Conservation (phyloP, 2,329 filamentous ascomycete genomes). For the Talaromyces albobiverticillius region DNA sequence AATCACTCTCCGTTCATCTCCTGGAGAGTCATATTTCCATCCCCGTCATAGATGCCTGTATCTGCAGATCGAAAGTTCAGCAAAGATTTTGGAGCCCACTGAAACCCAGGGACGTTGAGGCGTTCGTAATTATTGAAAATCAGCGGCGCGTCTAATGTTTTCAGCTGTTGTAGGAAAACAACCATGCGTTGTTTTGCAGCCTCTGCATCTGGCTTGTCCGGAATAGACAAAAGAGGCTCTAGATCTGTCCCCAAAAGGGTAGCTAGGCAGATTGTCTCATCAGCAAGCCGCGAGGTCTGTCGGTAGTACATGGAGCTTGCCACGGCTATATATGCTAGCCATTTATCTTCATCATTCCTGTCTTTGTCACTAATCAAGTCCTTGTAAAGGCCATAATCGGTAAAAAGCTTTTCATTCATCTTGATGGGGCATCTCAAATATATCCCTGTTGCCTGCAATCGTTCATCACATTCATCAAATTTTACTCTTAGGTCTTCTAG, state of each 20-base stretch:
- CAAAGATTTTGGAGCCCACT: constrained; percentile 17
- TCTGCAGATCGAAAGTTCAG: constrained; percentile 14
- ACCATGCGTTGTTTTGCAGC: constrained; percentile 10
- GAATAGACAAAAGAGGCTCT: not conserved
- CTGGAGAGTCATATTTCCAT: not conserved
- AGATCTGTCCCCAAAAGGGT: constrained; percentile 14
- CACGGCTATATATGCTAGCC: constrained; percentile 12
- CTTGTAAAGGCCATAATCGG: no score
- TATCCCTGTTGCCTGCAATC: not conserved
- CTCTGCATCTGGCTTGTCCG: constrained; percentile 8
- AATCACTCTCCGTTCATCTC: not conserved
- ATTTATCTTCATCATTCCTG: constrained; percentile 2
- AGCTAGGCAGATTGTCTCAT: constrained; percentile 16
- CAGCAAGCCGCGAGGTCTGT: constrained; percentile 14
- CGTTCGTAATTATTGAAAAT: constrained; percentile 20
- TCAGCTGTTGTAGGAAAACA: constrained; percentile 8
- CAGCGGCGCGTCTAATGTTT: constrained; percentile 2
- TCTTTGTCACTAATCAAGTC: no score
- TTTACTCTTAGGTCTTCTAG: not conserved
- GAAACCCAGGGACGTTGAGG: constrained; percentile 7
- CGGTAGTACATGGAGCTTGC: constrained; percentile 13
- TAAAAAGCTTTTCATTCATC: no score
- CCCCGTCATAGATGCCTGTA: not conserved
- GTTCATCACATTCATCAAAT: not conserved
- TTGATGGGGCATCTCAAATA: constrained; percentile 2